phyloP scores from a whole-genome alignment of 2,329 filamentous ascomycete genomes.

The Didymella pomorum region DNA sequence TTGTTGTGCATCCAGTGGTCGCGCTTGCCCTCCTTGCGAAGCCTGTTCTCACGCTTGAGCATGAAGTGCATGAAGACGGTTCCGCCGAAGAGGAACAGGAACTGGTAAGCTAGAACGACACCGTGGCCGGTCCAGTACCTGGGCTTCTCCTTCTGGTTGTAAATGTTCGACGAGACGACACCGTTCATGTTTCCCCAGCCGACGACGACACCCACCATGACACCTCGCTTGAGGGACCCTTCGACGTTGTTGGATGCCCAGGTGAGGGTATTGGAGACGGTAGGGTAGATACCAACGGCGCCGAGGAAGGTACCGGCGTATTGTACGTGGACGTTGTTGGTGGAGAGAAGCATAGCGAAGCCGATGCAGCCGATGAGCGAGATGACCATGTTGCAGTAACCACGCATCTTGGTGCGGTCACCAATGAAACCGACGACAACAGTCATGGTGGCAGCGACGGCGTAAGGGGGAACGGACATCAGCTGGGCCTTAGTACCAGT shows the following conservation, averaged over 20 bases:
- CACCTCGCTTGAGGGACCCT: slow-evolving; percentile 91
- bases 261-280: slow-evolving; percentile 83
- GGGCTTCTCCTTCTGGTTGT: slow-evolving; percentile 66
- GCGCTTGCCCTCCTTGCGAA: slow-evolving; percentile 69
- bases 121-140: slow-evolving; percentile 78
- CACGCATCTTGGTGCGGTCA: slow-evolving; percentile 76
- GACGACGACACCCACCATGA: slow-evolving; percentile 87
- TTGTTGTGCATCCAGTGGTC: slow-evolving; percentile 74
- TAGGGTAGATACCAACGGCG: slow-evolving; percentile 87
- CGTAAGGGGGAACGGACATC: slow-evolving; percentile 79
- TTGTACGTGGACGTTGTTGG: slow-evolving; percentile 69
- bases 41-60: slow-evolving; percentile 73
- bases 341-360: slow-evolving; percentile 80
- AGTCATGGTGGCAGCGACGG: slow-evolving; percentile 73
- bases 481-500: slow-evolving; percentile 71
- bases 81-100: slow-evolving; percentile 74
- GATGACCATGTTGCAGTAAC: slow-evolving; percentile 79
- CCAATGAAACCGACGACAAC: slow-evolving; percentile 76
- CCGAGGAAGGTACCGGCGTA: slow-evolving; percentile 88
- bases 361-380: slow-evolving; percentile 77
- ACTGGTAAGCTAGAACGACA: slow-evolving; percentile 76
- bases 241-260: slow-evolving; percentile 92
- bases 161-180: slow-evolving; percentile 84
- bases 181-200: slow-evolving; percentile 93
- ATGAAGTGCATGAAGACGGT: slow-evolving; percentile 70